Evolutionary conservation across 2,329 filamentous ascomycete genomes (phyloP).

Genomic region (Rhynchosporium graminicola): DNA sequence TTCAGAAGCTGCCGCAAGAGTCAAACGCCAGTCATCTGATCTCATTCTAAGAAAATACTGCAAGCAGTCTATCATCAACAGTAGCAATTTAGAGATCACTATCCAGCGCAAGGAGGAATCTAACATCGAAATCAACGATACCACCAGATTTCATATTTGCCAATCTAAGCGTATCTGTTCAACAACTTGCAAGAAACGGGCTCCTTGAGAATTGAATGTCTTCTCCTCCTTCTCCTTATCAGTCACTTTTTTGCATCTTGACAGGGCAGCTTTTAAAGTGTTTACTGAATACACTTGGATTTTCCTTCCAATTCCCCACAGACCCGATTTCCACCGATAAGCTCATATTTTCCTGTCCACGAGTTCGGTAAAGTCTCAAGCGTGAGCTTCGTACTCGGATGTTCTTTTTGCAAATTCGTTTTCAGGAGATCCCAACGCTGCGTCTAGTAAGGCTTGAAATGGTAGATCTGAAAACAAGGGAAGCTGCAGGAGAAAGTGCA

Average conservation of each 20-base stretch:
- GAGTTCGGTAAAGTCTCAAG: slow-evolving; percentile 1
- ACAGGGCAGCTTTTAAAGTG: slow-evolving; percentile 11
- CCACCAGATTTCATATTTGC: too few species aligned
- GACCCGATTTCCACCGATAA: not conserved
- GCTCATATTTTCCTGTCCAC: slow-evolving; percentile 13
- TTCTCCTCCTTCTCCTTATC: not conserved
- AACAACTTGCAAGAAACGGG: not conserved
- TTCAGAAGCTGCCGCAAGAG: too few species aligned
- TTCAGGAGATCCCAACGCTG: slow-evolving; percentile 8
- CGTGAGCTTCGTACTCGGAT: not conserved
- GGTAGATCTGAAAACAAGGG: slow-evolving; percentile 13
- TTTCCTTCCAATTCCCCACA: slow-evolving; percentile 13
- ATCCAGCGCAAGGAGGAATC: too few species aligned
- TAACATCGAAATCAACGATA: too few species aligned
- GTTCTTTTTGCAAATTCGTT: slow-evolving; percentile 7
- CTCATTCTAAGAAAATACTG: too few species aligned
- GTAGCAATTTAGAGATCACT: too few species aligned
- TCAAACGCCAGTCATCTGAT: too few species aligned
- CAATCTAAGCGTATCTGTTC: not conserved
- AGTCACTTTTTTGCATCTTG: not conserved
- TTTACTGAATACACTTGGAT: slow-evolving; percentile 1
- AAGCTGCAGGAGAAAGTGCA: slow-evolving; percentile 17
- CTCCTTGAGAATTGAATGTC: not conserved
- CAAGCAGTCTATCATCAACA: too few species aligned
- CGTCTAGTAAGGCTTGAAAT: slow-evolving; percentile 11